Percentiles rank a stretch among this genome's conserved stretches.
Conservation (phyloP, 1,284 basidiomycete genomes). For the Ceratobasidium theobromae region DNA sequence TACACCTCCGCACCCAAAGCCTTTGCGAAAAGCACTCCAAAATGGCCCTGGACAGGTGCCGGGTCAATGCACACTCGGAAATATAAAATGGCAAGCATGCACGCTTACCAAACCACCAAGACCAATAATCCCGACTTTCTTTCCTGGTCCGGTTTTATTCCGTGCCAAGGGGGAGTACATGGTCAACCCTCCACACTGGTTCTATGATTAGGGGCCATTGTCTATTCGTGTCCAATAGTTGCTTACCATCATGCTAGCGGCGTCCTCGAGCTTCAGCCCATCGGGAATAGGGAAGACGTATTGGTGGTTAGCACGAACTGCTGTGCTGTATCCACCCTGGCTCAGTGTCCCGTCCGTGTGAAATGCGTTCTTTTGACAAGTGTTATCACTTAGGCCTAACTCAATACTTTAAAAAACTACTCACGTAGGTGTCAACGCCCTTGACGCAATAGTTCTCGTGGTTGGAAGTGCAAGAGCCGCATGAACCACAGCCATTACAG, state of each 20-base stretch:
- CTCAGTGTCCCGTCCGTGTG: constrained; percentile 57
- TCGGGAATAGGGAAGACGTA: constrained; percentile 73
- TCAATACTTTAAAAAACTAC: constrained; percentile 35
- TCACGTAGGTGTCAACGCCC: constrained; percentile 43
- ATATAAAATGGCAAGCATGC: constrained; percentile 36
- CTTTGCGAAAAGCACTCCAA: constrained; percentile 58
- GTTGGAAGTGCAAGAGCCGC: constrained; percentile 55
- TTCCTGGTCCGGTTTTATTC: constrained; percentile 62
- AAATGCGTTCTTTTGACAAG: constrained; percentile 47
- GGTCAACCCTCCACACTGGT: constrained; percentile 61
- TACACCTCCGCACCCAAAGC: constrained; percentile 64
- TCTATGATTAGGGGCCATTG: not conserved
- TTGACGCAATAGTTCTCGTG: constrained; percentile 57
- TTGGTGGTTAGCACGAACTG: constrained; percentile 63
- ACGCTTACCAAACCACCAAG: constrained; percentile 63
- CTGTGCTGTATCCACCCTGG: constrained; percentile 65
- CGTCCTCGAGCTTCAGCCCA: constrained; percentile 50
- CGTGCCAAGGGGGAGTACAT: constrained; percentile 65
- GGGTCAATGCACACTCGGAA: not conserved
- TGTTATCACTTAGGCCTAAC: constrained; percentile 38
- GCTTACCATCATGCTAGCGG: constrained; percentile 47
- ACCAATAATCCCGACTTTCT: constrained; percentile 67
- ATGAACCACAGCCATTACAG: constrained; percentile 55
- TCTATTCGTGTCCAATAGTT: not conserved
- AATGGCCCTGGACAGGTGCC: constrained; percentile 48